Evolutionary conservation across 148 eudicot genomes (phyloP).

Genomic region (Linanthus parryae): DNA sequence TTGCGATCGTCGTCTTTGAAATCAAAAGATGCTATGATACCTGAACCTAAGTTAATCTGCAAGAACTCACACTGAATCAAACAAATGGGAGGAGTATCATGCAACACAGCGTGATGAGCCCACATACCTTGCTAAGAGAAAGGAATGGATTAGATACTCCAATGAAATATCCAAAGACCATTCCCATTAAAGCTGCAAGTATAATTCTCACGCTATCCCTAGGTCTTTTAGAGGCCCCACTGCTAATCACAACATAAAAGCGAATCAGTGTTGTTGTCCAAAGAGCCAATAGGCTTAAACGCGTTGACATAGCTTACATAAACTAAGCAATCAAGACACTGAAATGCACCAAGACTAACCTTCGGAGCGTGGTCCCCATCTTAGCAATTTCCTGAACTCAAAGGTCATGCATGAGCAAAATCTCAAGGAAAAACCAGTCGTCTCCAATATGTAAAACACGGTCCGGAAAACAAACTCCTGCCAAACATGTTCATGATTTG

Average conservation of each 20-base stretch:
- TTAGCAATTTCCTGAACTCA: slow-evolving; percentile 18
- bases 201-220: slow-evolving; percentile 42
- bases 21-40: slow-evolving; percentile 37
- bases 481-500: not conserved
- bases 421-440: slow-evolving; percentile 21
- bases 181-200: slow-evolving; percentile 50
- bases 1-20: slow-evolving; percentile 23
- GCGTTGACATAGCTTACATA: not conserved
- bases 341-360: slow-evolving; percentile 24
- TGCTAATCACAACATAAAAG: slow-evolving; percentile 20
- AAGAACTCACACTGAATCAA: slow-evolving; percentile 11
- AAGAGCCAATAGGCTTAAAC: not conserved
- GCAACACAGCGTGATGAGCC: slow-evolving; percentile 1
- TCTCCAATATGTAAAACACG: slow-evolving; percentile 15
- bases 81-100: slow-evolving; percentile 4
- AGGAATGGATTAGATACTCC: slow-evolving; percentile 60
- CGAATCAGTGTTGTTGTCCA: not conserved
- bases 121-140: slow-evolving; percentile 48
- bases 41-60: slow-evolving; percentile 58
- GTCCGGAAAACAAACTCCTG: slow-evolving; percentile 10
- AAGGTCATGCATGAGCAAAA: slow-evolving; percentile 27
- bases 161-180: slow-evolving; percentile 61
- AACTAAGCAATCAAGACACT: not conserved
- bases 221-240: slow-evolving; percentile 46
- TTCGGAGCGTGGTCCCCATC: slow-evolving; percentile 52